Base-by-base conservation (phyloP, 148 eudicot species). In the Fallopia convolvulus region DNA sequence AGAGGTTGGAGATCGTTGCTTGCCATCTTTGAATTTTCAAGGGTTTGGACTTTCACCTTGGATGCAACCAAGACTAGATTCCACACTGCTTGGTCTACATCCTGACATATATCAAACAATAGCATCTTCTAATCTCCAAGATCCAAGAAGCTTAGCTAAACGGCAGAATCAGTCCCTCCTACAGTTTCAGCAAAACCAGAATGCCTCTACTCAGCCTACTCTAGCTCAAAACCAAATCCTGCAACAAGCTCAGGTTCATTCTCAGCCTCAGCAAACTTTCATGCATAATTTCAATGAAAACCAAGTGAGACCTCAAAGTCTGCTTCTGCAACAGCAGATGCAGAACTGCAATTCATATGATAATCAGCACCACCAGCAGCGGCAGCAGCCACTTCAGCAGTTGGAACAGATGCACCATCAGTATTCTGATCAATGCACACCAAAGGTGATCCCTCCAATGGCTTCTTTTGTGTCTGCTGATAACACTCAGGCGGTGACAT, bases 31-130 rank as follows among this genome's bases (percentile, higher is more conserved):
- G 23, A 92, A 90, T 78, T 88, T 92, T 72, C 95, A 89, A 76
- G 90, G 92, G 41, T 78, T 90, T 72, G 95, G 97, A 41, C 82
- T 85, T 41, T 65, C 78, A 0, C 90, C 97, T 1, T 90, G 90
- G 93, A 88, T 90, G 94, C 97, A 94, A 78, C 88, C 92, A 72
- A 85, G 89, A 82, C 76, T 92, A 18, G 97, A 88, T 78, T 70
- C 88, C 75, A 84, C 92, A 30, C 80, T 92, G 84, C 80, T 90
- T 33, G 85, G 86, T 80, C 78, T 86, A 81, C 93, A 87, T 71
- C 81, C 83, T 78, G 90, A 94, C 81, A 77, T 90, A 18, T 88
- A 86, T 77, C 93, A 90, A 83, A 77, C 88, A 53, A 87, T 88
- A 85, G 89, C 91, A 49, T 85, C 92, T 83, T 83, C 98, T 36